Conservation (phyloP, 495 filamentous ascomycete genomes). For the Lophiotrema nucula region DNA sequence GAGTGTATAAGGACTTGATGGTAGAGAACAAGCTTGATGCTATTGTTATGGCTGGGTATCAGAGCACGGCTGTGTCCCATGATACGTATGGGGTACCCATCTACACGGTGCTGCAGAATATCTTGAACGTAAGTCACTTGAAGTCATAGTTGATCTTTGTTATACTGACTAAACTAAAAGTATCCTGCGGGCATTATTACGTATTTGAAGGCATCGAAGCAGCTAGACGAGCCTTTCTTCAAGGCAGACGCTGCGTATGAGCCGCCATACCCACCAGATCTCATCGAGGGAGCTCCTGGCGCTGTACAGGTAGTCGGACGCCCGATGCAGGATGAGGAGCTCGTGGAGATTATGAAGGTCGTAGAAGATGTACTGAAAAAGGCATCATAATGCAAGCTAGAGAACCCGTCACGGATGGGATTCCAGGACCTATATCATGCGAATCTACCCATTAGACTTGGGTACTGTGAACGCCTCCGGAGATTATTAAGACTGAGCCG, state of each 20-base stretch:
- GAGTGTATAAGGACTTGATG: conserved; percentile 41
- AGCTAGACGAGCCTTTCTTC: conserved; percentile 33
- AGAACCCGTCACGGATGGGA: too few species aligned
- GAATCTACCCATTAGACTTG: too few species aligned
- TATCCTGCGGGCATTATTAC: conserved; percentile 38
- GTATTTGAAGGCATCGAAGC: conserved; percentile 34
- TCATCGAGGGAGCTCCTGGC: conserved; percentile 35
- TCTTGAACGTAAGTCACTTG: conserved; percentile 50
- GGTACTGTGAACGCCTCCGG: too few species aligned
- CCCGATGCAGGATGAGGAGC: conserved; percentile 41
- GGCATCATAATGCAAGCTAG: not conserved
- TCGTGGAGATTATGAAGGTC: conserved; percentile 32
- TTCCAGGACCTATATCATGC: too few species aligned
- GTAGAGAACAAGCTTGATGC: conserved; percentile 46
- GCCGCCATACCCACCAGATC: conserved; percentile 35
- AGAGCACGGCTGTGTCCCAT: conserved; percentile 49
- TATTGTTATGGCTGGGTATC: conserved; percentile 48
- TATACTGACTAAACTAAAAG: conserved; percentile 11
- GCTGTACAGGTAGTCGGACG: conserved; percentile 38
- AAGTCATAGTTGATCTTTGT: not conserved
- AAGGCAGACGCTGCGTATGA: conserved; percentile 26
- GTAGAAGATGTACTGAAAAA: conserved; percentile 23
- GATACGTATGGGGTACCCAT: conserved; percentile 50
- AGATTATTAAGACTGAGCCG: too few species aligned
- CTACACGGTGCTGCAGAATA: conserved; percentile 53